Percentiles rank a stretch among this genome's conserved stretches.
Conservation (phyloP, 352 stramenopile genomes). For the Pilasporangium apinafurcum region DNA sequence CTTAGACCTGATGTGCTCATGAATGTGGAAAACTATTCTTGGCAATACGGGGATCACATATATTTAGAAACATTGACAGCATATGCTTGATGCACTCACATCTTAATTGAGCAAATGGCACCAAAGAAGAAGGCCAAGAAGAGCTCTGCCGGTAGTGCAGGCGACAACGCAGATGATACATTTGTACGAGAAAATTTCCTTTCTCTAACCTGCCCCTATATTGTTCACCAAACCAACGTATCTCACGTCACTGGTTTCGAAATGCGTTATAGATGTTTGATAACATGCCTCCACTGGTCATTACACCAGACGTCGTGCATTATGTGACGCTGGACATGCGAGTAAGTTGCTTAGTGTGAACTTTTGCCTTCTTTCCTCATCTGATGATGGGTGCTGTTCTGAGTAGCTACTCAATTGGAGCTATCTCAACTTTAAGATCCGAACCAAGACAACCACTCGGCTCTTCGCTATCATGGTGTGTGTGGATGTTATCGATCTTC, state of each 20-base stretch:
- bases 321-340: constrained; percentile 57
- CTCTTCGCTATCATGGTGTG: constrained; percentile 46
- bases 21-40: too few relatives aligned
- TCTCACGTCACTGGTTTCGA: not conserved
- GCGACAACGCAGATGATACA: constrained; percentile 7
- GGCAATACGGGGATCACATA: too few relatives aligned
- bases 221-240: too few relatives aligned
- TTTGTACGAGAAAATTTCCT: constrained; percentile 5
- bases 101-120: too few relatives aligned
- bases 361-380: not conserved
- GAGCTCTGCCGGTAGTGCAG: constrained; percentile 9
- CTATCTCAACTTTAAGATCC: constrained; percentile 55
- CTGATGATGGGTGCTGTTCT: not conserved
- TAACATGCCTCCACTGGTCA: constrained; percentile 23
- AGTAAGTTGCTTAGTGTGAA: too few relatives aligned
- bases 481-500: not conserved
- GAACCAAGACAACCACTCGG: constrained; percentile 36
- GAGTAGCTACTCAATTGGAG: constrained; percentile 53
- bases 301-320: constrained; percentile 25
- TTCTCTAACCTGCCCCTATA: not conserved
- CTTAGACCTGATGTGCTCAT: too few relatives aligned
- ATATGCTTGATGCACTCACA: too few relatives aligned
- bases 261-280: constrained; percentile 18
- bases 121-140: constrained; percentile 43
- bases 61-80: too few relatives aligned